Percentiles rank a stretch among this genome's conserved stretches.
phyloP scores from a whole-genome alignment of 2,329 filamentous ascomycete genomes.

The Alternaria solani region DNA sequence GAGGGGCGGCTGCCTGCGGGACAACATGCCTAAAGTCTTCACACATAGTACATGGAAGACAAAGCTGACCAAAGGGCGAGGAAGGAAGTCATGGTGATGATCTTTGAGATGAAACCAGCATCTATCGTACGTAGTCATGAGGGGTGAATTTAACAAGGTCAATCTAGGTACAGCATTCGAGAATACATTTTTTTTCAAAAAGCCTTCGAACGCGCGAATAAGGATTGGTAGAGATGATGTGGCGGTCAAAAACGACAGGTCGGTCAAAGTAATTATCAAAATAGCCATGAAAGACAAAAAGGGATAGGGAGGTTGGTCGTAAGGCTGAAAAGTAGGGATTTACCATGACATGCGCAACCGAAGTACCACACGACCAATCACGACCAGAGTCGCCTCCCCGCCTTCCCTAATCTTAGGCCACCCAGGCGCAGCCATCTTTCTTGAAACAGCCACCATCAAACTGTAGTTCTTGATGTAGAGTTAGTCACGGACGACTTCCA shows the following conservation, averaged over 20 bases:
- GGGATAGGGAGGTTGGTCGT: too few relatives aligned
- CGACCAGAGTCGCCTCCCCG: neutral
- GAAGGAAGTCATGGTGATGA: constrained; percentile 61
- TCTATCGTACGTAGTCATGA: constrained; percentile 64
- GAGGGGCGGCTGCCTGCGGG: constrained; percentile 30
- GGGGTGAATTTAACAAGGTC: constrained; percentile 60
- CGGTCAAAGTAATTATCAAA: neutral
- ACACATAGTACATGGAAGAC: constrained; percentile 27
- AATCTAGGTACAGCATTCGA: neutral
- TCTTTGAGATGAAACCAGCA: constrained; percentile 63
- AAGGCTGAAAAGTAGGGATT: neutral
- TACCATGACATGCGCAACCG: neutral
- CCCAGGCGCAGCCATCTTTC: constrained; percentile 1
- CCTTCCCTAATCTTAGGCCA: neutral
- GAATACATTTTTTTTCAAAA: neutral
- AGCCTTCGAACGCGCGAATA: neutral
- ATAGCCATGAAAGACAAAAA: neutral
- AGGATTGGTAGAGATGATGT: neutral
- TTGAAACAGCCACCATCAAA: neutral
- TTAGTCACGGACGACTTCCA: neutral
- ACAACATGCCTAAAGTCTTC: constrained; percentile 25
- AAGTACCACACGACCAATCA: neutral
- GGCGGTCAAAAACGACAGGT: neutral
- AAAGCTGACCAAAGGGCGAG: constrained; percentile 52
- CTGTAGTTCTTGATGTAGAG: neutral